Evolutionary conservation across 2,329 filamentous ascomycete genomes (phyloP), one percentile per base, ranked within the genome.

Genomic region (Fusarium stilboides): DNA sequence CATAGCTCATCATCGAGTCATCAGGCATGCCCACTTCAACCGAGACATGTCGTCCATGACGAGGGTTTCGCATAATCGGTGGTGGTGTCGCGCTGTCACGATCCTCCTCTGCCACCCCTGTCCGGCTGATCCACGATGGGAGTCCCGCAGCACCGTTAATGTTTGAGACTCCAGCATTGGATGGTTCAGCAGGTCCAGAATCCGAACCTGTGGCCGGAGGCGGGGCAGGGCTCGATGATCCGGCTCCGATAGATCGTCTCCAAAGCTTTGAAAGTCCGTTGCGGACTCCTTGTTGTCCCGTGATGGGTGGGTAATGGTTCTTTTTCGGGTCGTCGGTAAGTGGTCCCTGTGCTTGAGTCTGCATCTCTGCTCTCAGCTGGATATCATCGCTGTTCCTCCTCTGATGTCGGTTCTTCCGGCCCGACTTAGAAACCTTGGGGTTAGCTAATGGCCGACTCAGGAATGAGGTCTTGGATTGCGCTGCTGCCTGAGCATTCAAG

Each of bases 71-170:
- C 79, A 84, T 76, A 51, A 89, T 89, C 3, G 87, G 87, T 6
- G 87, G 87, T 5, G 87, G 87, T 9, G 87, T 89, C 1, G 85
- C 84, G 31, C 86, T 83, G 2, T 79, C 75, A 6, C 81, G 75
- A 12, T 86, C 84, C 6, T 85, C 83, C 2, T 83, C 82, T 1
- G 69, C 59, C 1, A 76, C 60, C 5, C 78, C 76, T 15, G 69
- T 76, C 17, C 81, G 77, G 53, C 76, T 78, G 8, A 76, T 76
- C 80, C 78, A 84, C 10, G 78, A 83, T 10, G 78, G 83, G 36
- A 81, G 72, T 8, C 82, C 83, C 52, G 82, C 79, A 1, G 70
- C 54, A 8, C 69, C 56, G 31, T 73, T 71, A 39, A 62, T 71
- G 59, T 70, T 73, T 15, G 56, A 39, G 22, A 62, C 19, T 10